Percentiles rank a stretch among this genome's conserved stretches.
Conservation (phyloP, 2,329 filamentous ascomycete species). For the Phoma sp. region DNA sequence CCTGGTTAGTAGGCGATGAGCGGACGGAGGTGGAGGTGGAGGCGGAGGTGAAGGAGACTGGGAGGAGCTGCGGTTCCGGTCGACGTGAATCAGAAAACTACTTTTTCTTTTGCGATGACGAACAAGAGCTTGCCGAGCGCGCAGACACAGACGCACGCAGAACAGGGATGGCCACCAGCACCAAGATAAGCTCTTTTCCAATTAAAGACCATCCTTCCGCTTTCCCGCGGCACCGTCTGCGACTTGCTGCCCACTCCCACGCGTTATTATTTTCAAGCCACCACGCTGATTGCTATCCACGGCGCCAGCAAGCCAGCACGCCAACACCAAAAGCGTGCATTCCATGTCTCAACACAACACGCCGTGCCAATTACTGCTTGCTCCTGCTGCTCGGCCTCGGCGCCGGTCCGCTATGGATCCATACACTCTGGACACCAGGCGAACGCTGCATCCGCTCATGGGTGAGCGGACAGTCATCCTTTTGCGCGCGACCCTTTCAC, state of each 20-base stretch:
- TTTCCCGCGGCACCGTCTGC: not conserved
- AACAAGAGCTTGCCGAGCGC: slow-evolving; percentile 15
- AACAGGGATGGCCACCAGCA: slow-evolving; percentile 5
- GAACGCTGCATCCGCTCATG: not conserved
- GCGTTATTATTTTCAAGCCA: not conserved
- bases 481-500: slow-evolving; percentile 6
- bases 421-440: slow-evolving; percentile 6
- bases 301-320: not conserved
- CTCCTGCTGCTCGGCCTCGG: slow-evolving; percentile 8
- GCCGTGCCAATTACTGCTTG: not conserved
- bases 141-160: not conserved
- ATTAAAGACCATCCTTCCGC: slow-evolving; percentile 7
- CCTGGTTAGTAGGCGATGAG: not conserved
- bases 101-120: slow-evolving; percentile 43
- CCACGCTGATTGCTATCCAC: not conserved
- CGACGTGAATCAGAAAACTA: slow-evolving; percentile 10
- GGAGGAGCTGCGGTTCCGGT: not conserved
- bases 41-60: not conserved
- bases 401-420: slow-evolving; percentile 8
- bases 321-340: not conserved
- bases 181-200: slow-evolving; percentile 16
- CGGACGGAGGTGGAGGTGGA: not conserved
- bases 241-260: not conserved
- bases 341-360: not conserved
- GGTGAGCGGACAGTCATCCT: slow-evolving; percentile 9